Evolutionary conservation across 352 stramenopile genomes (phyloP).

Genomic region (Globisporangium nagaii): DNA sequence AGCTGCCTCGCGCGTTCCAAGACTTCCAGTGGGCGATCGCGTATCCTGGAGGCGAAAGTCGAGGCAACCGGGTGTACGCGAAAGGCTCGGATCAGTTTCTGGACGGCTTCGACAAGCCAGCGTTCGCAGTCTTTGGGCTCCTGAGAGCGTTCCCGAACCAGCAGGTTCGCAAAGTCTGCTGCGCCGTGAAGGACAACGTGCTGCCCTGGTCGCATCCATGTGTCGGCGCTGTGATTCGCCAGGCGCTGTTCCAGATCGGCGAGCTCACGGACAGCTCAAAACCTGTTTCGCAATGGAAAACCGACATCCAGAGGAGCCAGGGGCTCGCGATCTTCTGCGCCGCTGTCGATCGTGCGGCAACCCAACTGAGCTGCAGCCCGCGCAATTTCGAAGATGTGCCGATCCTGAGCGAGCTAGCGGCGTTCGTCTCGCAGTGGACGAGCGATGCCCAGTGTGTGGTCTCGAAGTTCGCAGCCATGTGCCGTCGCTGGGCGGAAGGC

Average conservation of each 20-base stretch:
- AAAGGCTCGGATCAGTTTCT: slow-evolving; percentile 14
- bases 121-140: slow-evolving; percentile 28
- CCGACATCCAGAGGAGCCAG: slow-evolving; percentile 20
- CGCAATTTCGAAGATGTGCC: slow-evolving; percentile 4
- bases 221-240: slow-evolving; percentile 30
- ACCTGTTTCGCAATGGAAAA: slow-evolving; percentile 30
- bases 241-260: slow-evolving; percentile 47
- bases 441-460: neutral
- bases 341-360: neutral
- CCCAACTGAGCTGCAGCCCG: neutral
- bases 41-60: slow-evolving; percentile 25
- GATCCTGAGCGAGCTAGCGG: neutral
- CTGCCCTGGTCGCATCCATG: slow-evolving; percentile 35
- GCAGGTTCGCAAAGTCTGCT: slow-evolving; percentile 42
- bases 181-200: slow-evolving; percentile 27
- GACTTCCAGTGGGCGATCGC: slow-evolving; percentile 37
- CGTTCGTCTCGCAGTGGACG: neutral
- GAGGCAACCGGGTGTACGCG: slow-evolving; percentile 46
- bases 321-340: slow-evolving; percentile 13
- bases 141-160: slow-evolving; percentile 44
- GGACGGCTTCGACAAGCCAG: slow-evolving; percentile 16
- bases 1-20: slow-evolving; percentile 13
- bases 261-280: slow-evolving; percentile 20
- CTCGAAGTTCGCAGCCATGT: slow-evolving; percentile 1
- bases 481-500: neutral